Conservation (phyloP, 768 basidiomycete genomes). For the Pleurotus platypus region DNA sequence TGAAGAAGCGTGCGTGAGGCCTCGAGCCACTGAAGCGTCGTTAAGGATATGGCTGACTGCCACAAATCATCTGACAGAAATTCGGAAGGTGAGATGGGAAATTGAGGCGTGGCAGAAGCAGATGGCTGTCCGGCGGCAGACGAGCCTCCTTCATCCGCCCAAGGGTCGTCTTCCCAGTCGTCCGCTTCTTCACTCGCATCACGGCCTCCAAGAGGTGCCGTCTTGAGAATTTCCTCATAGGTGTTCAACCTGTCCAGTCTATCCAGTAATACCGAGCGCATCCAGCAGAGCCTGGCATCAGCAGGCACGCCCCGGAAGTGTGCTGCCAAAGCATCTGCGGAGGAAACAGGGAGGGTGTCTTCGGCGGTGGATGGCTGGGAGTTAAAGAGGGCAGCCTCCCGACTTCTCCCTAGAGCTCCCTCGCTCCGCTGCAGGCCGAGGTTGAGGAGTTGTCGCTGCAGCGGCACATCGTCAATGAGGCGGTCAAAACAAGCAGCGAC, state of each 20-base stretch:
- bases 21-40: constrained; percentile 54
- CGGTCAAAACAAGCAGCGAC: constrained; percentile 71
- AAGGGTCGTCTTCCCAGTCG: constrained; percentile 74
- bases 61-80: constrained; percentile 64
- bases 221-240: constrained; percentile 59
- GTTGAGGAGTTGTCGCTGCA: constrained; percentile 57
- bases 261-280: constrained; percentile 67
- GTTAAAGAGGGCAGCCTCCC: constrained; percentile 26
- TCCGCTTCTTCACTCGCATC: constrained; percentile 20
- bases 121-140: constrained; percentile 20
- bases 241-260: constrained; percentile 70
- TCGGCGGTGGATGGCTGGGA: background rate
- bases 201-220: constrained; percentile 20
- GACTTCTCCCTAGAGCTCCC: constrained; percentile 42
- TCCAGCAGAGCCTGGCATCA: constrained; percentile 61
- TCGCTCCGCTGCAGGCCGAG: constrained; percentile 62
- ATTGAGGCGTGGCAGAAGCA: constrained; percentile 25
- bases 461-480: constrained; percentile 49
- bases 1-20: constrained; percentile 56
- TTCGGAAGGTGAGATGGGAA: constrained; percentile 49
- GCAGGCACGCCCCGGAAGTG: constrained; percentile 56
- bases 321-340: constrained; percentile 29
- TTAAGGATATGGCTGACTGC: constrained; percentile 60
- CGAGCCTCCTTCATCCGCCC: constrained; percentile 46
- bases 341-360: background rate